Evolutionary conservation across 495 filamentous ascomycete species (phyloP).

Genomic region (Bryoglossum gracile): DNA sequence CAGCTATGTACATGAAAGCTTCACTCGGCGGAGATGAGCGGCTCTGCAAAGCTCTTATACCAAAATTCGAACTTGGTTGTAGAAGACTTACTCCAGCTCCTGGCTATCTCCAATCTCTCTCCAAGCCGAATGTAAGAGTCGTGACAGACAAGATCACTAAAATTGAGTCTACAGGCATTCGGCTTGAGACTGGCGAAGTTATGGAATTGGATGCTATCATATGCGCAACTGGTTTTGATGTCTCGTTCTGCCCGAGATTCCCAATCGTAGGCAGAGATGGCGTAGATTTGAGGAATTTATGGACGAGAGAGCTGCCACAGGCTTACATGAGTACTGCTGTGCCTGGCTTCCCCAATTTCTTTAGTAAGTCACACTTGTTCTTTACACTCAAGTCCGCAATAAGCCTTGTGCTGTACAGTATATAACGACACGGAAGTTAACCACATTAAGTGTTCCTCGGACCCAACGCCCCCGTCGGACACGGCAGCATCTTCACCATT

Average conservation of each 20-base stretch:
- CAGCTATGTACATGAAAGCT: slow-evolving; percentile 27
- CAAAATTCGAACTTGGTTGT: slow-evolving; percentile 58
- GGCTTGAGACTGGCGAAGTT: slow-evolving; percentile 47
- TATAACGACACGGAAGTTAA: too few relatives aligned
- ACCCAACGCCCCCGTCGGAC: slow-evolving; percentile 46
- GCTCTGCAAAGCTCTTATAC: slow-evolving; percentile 19
- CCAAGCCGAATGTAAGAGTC: slow-evolving; percentile 52
- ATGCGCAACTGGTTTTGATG: slow-evolving; percentile 65
- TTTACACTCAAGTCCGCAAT: neutral
- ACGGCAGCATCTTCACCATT: slow-evolving; percentile 44
- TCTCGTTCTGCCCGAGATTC: slow-evolving; percentile 51
- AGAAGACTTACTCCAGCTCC: slow-evolving; percentile 62
- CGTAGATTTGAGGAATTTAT: slow-evolving; percentile 35
- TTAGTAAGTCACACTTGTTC: slow-evolving; percentile 33
- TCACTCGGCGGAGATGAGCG: slow-evolving; percentile 24
- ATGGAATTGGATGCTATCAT: slow-evolving; percentile 55
- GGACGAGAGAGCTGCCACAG: slow-evolving; percentile 42
- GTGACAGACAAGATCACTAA: slow-evolving; percentile 48
- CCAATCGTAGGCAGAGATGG: slow-evolving; percentile 44
- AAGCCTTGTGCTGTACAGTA: neutral
- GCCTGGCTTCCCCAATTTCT: slow-evolving; percentile 59
- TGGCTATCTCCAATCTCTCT: slow-evolving; percentile 58
- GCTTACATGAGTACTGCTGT: slow-evolving; percentile 55
- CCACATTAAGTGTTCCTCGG: slow-evolving; percentile 46
- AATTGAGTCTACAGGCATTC: slow-evolving; percentile 52